These are phyloP conservation scores for Podospora conica DNA, from an alignment of 495 filamentous ascomycete species.

Conservation along the genomic window DNA sequence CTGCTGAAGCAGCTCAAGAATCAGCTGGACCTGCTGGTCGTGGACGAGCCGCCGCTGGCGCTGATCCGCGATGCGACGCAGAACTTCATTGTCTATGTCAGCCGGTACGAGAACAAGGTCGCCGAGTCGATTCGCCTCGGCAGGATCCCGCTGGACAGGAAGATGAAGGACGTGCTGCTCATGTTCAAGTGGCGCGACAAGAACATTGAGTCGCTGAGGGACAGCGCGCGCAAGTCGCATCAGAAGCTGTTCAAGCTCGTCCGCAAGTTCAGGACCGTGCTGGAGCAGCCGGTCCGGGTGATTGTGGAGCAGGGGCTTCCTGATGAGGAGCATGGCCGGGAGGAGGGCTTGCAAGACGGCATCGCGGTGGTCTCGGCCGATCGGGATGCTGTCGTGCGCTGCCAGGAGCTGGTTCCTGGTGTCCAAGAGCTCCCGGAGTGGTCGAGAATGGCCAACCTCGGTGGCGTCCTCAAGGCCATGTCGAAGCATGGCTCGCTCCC, in stretches of 20 bases:
- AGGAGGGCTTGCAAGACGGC: background rate
- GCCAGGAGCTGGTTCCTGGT: conserved; percentile 42
- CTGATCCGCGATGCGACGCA: conserved; percentile 54
- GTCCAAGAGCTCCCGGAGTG: conserved; percentile 55
- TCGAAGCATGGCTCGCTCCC: conserved; percentile 44
- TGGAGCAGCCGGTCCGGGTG: conserved; percentile 62
- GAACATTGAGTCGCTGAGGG: conserved; percentile 79
- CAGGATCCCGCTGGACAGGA: conserved; percentile 65
- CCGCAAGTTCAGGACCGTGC: conserved; percentile 71
- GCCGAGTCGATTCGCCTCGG: conserved; percentile 56
- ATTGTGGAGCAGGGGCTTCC: conserved; percentile 63
- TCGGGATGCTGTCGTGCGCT: conserved; percentile 43
- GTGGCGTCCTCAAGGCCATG: conserved; percentile 52
- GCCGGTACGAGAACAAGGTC: conserved; percentile 59
- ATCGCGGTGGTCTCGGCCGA: conserved; percentile 36
- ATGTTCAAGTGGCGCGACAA: conserved; percentile 95
- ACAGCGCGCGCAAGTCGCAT: conserved; percentile 85
- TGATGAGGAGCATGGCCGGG: conserved; percentile 32
- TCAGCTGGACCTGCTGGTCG: conserved; percentile 52
- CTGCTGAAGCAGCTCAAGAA: conserved; percentile 66
- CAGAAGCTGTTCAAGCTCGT: conserved; percentile 87
- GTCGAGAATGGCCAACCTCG: conserved; percentile 62
- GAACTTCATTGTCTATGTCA: conserved; percentile 72
- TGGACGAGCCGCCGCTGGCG: conserved; percentile 49
- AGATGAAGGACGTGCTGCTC: conserved; percentile 80